Evolutionary conservation across 2,329 filamentous ascomycete genomes (phyloP).

Genomic region (Talaromyces sp.): DNA sequence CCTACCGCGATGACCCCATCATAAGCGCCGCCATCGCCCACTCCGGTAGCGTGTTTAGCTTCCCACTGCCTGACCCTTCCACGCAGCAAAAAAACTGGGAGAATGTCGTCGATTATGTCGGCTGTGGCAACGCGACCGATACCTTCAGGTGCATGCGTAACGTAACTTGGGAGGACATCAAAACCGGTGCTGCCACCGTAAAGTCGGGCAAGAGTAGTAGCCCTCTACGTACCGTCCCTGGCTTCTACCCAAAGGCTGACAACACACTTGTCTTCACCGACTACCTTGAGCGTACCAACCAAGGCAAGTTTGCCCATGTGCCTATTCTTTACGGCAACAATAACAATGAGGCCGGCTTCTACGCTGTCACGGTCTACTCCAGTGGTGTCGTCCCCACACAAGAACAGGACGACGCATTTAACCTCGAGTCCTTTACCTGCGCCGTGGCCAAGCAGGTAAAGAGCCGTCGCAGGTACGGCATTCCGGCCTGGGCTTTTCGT

Average conservation of each 20-base stretch:
- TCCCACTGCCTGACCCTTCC: constrained; percentile 30
- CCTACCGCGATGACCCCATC: constrained; percentile 8
- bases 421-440: constrained; percentile 49
- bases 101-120: constrained; percentile 2
- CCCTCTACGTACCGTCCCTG: constrained; percentile 27
- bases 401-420: constrained; percentile 38
- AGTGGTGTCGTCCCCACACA: constrained; percentile 39
- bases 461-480: constrained; percentile 32
- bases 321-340: constrained; percentile 13
- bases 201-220: constrained; percentile 31
- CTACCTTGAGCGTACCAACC: constrained; percentile 7
- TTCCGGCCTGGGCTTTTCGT: constrained; percentile 47
- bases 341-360: constrained; percentile 24
- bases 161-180: constrained; percentile 3
- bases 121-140: constrained; percentile 9
- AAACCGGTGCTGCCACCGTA: constrained; percentile 24
- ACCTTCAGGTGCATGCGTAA: constrained; percentile 7
- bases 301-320: constrained; percentile 4
- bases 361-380: constrained; percentile 45
- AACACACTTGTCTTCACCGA: constrained; percentile 8
- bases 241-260: constrained; percentile 14
- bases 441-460: constrained; percentile 41
- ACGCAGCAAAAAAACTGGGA: constrained; percentile 4
- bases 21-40: constrained; percentile 1
- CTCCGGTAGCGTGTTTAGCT: constrained; percentile 23